Evolutionary conservation across 2,329 filamentous ascomycete genomes (phyloP).

Genomic region (Parascedosporium putredinis): DNA sequence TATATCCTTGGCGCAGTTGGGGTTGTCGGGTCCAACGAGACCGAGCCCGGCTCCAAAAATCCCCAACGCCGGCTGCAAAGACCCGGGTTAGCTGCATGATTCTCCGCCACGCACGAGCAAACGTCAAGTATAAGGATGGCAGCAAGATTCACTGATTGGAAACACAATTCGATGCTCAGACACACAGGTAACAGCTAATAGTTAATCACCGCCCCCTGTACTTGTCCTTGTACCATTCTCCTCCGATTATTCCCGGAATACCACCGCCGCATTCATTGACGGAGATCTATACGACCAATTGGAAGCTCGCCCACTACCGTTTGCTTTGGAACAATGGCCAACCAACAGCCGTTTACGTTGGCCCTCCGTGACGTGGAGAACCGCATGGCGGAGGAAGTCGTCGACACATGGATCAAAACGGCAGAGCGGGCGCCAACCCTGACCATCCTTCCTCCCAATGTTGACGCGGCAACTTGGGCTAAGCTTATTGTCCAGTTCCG

Average conservation of each 20-base stretch:
- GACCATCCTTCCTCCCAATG: neutral
- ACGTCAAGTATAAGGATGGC: slow-evolving; percentile 1
- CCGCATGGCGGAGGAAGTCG: slow-evolving; percentile 2
- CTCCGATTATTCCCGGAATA: too few relatives aligned
- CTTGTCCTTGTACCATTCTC: too few relatives aligned
- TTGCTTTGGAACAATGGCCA: neutral
- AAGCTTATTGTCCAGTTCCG: neutral
- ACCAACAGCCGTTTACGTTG: neutral
- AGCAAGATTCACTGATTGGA: neutral
- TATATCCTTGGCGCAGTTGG: neutral
- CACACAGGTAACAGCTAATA: neutral
- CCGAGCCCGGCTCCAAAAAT: neutral
- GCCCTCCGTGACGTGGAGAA: slow-evolving; percentile 1
- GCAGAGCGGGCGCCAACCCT: slow-evolving; percentile 1
- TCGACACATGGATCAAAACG: slow-evolving; percentile 2
- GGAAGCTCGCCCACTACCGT: too few relatives aligned
- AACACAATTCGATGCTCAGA: neutral
- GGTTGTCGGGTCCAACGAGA: neutral
- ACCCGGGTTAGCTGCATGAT: neutral
- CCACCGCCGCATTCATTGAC: too few relatives aligned
- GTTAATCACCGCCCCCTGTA: too few relatives aligned
- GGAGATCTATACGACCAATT: too few relatives aligned
- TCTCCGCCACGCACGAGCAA: neutral
- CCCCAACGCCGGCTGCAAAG: neutral
- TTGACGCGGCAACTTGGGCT: slow-evolving; percentile 3